phyloP scores from a whole-genome alignment of 2,329 filamentous ascomycete species.

The Fusarium sp. region DNA sequence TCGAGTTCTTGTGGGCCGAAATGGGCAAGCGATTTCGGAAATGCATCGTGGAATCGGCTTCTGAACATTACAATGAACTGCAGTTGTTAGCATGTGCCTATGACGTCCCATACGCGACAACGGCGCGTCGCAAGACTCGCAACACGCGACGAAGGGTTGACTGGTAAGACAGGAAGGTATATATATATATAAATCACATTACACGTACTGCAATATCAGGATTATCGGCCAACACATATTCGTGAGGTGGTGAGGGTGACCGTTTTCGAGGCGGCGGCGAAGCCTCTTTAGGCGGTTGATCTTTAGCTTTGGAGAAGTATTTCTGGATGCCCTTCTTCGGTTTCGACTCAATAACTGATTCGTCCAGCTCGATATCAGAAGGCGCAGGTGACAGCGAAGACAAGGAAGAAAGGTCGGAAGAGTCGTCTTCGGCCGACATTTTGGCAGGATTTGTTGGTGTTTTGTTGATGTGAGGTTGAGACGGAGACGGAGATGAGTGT shows the following conservation, averaged over 20 bases:
- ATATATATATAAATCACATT: not conserved
- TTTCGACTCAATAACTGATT: constrained; percentile 56
- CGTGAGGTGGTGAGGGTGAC: constrained; percentile 88
- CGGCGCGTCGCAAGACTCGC: constrained; percentile 61
- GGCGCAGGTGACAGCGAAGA: constrained; percentile 62
- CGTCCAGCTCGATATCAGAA: constrained; percentile 64
- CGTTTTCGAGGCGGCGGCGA: constrained; percentile 81
- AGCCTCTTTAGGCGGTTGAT: constrained; percentile 65
- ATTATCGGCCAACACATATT: constrained; percentile 91
- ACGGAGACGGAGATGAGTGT: constrained; percentile 48
- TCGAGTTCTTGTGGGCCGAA: constrained; percentile 97
- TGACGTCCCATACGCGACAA: constrained; percentile 61
- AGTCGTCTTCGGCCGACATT: constrained; percentile 72
- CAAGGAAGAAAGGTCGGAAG: constrained; percentile 72
- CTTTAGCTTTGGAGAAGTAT: constrained; percentile 73
- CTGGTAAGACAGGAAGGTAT: constrained; percentile 40
- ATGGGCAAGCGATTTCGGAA: constrained; percentile 87
- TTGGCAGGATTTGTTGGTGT: constrained; percentile 50
- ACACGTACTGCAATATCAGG: constrained; percentile 88
- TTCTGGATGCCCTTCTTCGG: constrained; percentile 71
- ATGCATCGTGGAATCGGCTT: constrained; percentile 89
- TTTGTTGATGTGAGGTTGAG: constrained; percentile 46
- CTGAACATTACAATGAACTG: constrained; percentile 99
- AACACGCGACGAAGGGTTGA: constrained; percentile 54
- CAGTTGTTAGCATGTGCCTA: constrained; percentile 52